Evolutionary conservation across 352 stramenopile genomes (phyloP), one percentile per base, ranked within the genome.

Genomic region (Phytophthora aleatoria): DNA sequence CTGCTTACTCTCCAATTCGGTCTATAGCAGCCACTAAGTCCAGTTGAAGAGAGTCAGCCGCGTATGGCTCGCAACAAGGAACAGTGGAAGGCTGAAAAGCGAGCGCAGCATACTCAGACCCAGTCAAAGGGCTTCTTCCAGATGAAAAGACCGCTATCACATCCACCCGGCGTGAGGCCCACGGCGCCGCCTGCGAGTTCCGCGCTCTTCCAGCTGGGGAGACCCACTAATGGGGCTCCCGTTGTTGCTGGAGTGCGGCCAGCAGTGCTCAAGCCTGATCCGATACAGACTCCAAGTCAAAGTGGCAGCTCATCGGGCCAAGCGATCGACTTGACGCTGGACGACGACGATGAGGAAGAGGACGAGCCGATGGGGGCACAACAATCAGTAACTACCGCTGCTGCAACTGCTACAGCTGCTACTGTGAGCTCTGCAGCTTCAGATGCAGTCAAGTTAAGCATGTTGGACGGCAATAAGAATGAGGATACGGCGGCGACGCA

Each of bases 281-380:
- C 50, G 0, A 42, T 67, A 44, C 50, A 45, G 55, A 61, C 13
- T 12, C 8, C 47, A 62, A 60, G 28, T 57, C 20, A 30, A 36
- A 57, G 15, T 38, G 27, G 35, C 6, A 28, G 13, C 26, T 49
- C 30, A 7, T 66, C 55, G 20, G 33, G 20, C 5, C 39, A 69
- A 50, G 56, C 59, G 16, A 91, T 91, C 49, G 83, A 91, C 39
- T 61, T 91, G 30, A 90, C 80, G 27, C 48, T 72, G 8, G 78
- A 89, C 12, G 74, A 87, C 27, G 79, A 85, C 8, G 80, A 82
- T 11, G 79, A 89, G 15, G 76, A 89, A 6, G 70, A 77, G n/a
- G 77, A 83, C n/a, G 65, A 85, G 39, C 61, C 74, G 0, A 71
- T 81, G 45, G 65, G 53, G 13, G 2, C 13, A 12, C 27, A 57